These are phyloP conservation scores for Coemansia sp. DNA, from an alignment of 371 early-diverging fungal species.

Conservation along the genomic window DNA sequence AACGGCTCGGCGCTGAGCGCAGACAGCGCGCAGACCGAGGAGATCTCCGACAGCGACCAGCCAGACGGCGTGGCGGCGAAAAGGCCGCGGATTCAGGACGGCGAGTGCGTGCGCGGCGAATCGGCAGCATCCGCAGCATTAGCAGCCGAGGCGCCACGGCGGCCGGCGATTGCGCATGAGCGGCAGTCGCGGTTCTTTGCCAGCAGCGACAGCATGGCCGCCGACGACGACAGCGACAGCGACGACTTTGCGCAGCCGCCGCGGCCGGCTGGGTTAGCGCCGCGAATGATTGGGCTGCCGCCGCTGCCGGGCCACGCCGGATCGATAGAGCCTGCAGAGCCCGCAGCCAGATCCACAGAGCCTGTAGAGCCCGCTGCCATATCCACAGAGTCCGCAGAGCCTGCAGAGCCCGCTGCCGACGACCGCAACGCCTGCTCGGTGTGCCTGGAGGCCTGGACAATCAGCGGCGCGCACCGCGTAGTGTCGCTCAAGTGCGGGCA, in stretches of 20 bases:
- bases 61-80: neutral
- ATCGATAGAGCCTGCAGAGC: neutral
- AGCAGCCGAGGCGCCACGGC: neutral
- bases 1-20: too few relatives aligned
- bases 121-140: neutral
- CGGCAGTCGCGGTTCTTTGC: neutral
- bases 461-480: conserved; percentile 27
- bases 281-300: neutral
- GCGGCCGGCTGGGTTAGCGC: too few relatives aligned
- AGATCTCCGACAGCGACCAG: neutral
- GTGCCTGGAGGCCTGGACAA: conserved; percentile 30
- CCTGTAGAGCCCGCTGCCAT: neutral
- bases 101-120: neutral
- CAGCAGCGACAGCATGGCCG: neutral
- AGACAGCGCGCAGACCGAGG: conserved; percentile 1
- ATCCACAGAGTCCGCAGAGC: neutral
- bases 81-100: neutral
- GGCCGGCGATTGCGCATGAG: neutral
- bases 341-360: neutral
- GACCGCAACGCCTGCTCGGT: conserved; percentile 37
- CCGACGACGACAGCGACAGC: conserved; percentile 5
- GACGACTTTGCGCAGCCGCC: conserved; percentile 19
- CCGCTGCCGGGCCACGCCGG: neutral
- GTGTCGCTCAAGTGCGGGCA: conserved; percentile 46
- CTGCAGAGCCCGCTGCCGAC: neutral